Base-by-base conservation (phyloP, 495 filamentous ascomycete genomes). In the Achaetomiella virescens region DNA sequence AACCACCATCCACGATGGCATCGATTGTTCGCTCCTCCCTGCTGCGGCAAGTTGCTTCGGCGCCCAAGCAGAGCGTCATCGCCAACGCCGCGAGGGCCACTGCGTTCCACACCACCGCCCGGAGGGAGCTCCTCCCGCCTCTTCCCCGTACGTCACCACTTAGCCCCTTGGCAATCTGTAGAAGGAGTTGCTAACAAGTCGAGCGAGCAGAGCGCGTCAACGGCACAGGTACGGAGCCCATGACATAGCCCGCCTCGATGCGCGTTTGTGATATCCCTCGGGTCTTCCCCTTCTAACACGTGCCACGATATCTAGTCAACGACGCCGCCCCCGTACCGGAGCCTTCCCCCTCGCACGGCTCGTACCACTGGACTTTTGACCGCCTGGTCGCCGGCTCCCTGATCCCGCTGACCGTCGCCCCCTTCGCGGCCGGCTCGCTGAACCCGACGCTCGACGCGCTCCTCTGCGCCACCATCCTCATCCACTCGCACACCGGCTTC, bases 331-430 rank as follows among this genome's bases (percentile, higher is more conserved):
- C 81, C 24, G 68, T 97, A n/a, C 90, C 89, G 24, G 61, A 78
- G 10, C 61, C 87, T 37, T 82, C 80, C 50, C 84, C 91, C 15
- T 75, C 81, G 20, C 85, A 97, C 72, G 95, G 93, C 51, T 92
- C 88, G 71, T 97, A 97, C 79, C 93, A 98, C 79, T 98, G 93
- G 93, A 84, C 87, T 59, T 95, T 96, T 68, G 93, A 98, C 80
- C 85, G 93, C 41, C 66, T 92, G 17, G 73, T 97, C 56, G 82
- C 85, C 50, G 85, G 79, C 17, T 86, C 81, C 40, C 82, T 98
- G 41, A 71, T 98, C 55, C 93, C 95, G 43, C 75, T 98, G 47
- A 91, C 85, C 59, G 74, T 98, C 54, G 87, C 90, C 35, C 93
- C 93, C 42, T 97, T 98, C 77, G 90, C 90, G 44, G 85, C 87